These are phyloP conservation scores for Eutrema yunnanense DNA, from an alignment of 345 rosid species.

Conservation along the genomic window DNA sequence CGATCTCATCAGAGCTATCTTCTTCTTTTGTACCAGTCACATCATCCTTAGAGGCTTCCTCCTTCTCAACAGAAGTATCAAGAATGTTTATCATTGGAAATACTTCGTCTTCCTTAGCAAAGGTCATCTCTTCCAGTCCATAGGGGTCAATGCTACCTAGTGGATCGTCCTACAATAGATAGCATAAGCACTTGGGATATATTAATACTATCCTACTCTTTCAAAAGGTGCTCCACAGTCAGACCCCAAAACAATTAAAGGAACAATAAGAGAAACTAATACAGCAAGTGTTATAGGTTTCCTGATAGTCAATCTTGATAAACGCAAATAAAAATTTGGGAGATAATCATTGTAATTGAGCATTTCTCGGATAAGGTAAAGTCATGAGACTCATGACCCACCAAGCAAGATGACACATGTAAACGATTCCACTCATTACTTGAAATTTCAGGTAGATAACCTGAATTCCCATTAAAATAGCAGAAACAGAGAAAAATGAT, in stretches of 20 bases:
- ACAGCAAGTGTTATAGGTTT: background rate
- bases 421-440: background rate
- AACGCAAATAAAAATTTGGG: background rate
- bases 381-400: background rate
- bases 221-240: background rate
- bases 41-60: slow-evolving; percentile 16
- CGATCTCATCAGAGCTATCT: slow-evolving; percentile 33
- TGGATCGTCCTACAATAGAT: slow-evolving; percentile 38
- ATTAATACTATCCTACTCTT: background rate
- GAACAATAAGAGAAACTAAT: background rate
- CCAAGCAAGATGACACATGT: slow-evolving; percentile 13
- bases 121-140: slow-evolving; percentile 81
- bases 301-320: slow-evolving; percentile 4
- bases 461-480: background rate
- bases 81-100: slow-evolving; percentile 36
- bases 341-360: slow-evolving; percentile 3
- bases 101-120: slow-evolving; percentile 70
- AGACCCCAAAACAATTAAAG: background rate
- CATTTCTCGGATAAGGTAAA: background rate
- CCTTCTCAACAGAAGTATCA: slow-evolving; percentile 37
- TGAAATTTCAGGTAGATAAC: background rate
- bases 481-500: background rate
- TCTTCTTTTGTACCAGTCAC: slow-evolving; percentile 35
- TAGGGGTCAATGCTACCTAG: slow-evolving; percentile 36
- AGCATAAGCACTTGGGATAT: background rate